A percentile compares a stretch with the other conserved stretches of the same genome.
phyloP scores from a whole-genome alignment of 148 eudicot genomes.

The Nepenthes mirabilis region DNA sequence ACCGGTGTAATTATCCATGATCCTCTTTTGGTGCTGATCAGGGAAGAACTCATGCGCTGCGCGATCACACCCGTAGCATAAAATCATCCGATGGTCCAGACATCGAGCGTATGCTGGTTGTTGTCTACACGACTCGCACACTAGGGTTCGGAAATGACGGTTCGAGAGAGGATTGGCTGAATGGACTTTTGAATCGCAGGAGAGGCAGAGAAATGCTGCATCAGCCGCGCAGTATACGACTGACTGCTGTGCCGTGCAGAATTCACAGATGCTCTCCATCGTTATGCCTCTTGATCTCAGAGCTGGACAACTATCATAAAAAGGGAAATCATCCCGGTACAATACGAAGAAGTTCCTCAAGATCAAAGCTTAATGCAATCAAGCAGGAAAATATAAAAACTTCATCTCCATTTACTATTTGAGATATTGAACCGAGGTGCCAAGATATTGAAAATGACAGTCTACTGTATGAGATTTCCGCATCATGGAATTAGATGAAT shows the following conservation, averaged over 20 bases:
- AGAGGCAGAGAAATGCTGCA: constrained; percentile 59
- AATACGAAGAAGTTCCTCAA: too few species aligned
- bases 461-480: too few species aligned
- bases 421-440: too few species aligned
- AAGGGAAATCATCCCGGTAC: too few species aligned
- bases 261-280: constrained; percentile 67
- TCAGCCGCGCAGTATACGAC: constrained; percentile 66
- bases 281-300: too few species aligned
- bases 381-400: too few species aligned
- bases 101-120: constrained; percentile 37
- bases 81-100: constrained; percentile 38
- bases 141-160: constrained; percentile 44
- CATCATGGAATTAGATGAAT: too few species aligned
- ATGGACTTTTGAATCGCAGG: constrained; percentile 65
- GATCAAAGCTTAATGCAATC: too few species aligned
- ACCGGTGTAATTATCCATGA: constrained; percentile 38
- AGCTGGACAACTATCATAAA: too few species aligned
- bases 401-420: too few species aligned
- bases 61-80: constrained; percentile 43
- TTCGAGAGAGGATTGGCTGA: constrained; percentile 70
- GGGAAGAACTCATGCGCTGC: constrained; percentile 22
- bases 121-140: constrained; percentile 42
- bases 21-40: constrained; percentile 31
- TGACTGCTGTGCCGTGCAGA: constrained; percentile 38
- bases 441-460: too few species aligned